Evolutionary conservation across 2,329 filamentous ascomycete species (phyloP).

Genomic region (Ceratocystis colombiana): DNA sequence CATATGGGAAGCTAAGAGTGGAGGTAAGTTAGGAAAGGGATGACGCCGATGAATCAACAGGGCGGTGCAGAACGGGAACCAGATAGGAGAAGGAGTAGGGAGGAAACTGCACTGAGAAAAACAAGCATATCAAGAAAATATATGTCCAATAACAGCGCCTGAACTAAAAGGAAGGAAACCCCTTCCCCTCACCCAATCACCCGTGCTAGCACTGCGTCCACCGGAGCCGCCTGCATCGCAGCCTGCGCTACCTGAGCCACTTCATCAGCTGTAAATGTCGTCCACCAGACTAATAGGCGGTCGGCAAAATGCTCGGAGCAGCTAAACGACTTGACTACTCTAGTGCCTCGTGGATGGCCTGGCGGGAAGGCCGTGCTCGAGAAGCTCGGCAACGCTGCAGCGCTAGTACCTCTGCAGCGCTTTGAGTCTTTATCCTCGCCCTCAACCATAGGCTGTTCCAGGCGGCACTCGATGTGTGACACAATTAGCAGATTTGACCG

Average conservation of each 20-base stretch:
- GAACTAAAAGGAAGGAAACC: too few relatives aligned
- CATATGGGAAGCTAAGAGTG: not conserved
- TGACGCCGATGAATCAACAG: not conserved
- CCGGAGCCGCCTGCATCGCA: constrained; percentile 15
- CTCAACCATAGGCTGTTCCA: not conserved
- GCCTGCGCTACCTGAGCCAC: constrained; percentile 5
- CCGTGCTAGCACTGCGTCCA: constrained; percentile 11
- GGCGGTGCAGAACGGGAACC: too few relatives aligned
- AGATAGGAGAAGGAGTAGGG: not conserved
- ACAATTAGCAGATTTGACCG: constrained; percentile 18
- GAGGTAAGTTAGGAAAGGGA: not conserved
- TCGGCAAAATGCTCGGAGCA: not conserved
- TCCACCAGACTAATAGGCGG: constrained; percentile 22
- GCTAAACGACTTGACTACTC: constrained; percentile 19
- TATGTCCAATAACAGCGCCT: too few relatives aligned
- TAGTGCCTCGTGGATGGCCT: constrained; percentile 13
- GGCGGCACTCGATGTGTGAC: constrained; percentile 17
- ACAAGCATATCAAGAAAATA: too few relatives aligned
- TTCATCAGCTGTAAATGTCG: constrained; percentile 21
- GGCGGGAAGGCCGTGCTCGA: constrained; percentile 13
- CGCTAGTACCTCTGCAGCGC: not conserved
- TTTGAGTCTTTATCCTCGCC: not conserved
- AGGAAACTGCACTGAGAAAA: not conserved
- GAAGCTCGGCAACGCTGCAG: not conserved
- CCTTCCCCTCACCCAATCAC: not conserved